phyloP scores from a whole-genome alignment of 1,139 yeast species.

The Magnusiomyces clavatus region DNA sequence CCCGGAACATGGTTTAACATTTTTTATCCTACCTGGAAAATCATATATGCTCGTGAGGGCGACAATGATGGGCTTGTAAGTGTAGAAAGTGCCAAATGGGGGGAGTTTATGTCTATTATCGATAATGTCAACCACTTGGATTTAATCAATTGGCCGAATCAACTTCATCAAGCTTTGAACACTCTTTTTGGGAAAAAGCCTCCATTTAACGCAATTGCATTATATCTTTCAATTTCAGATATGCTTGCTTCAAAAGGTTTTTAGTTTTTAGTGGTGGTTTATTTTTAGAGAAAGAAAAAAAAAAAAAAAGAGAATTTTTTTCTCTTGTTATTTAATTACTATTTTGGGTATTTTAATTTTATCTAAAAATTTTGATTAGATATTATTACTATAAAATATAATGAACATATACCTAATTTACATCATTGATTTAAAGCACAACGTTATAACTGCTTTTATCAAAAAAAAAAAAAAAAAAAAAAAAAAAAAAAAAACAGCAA shows the following conservation, averaged over 20 bases:
- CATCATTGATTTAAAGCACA: not conserved
- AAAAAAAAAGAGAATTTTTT: not conserved
- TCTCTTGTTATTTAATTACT: too few species aligned
- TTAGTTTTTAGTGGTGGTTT: slow-evolving; percentile 25
- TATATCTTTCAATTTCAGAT: slow-evolving; percentile 69
- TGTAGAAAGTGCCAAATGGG: slow-evolving; percentile 76
- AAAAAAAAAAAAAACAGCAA: too few species aligned
- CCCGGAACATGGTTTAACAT: slow-evolving; percentile 54
- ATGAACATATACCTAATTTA: not conserved
- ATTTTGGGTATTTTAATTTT: too few species aligned
- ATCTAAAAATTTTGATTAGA: too few species aligned
- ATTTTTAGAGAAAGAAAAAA: not conserved
- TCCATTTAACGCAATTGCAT: slow-evolving; percentile 60
- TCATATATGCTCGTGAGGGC: slow-evolving; percentile 41
- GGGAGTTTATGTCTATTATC: slow-evolving; percentile 68
- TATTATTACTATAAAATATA: not conserved
- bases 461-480: too few species aligned
- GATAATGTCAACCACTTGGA: slow-evolving; percentile 79
- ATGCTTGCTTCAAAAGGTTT: slow-evolving; percentile 58
- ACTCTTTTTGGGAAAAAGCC: slow-evolving; percentile 30
- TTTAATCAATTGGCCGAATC: slow-evolving; percentile 72
- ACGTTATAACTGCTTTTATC: too few species aligned
- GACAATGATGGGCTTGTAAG: slow-evolving; percentile 85
- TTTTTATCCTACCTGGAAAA: slow-evolving; percentile 55
- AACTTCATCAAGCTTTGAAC: slow-evolving; percentile 35